A percentile compares a stretch with the other conserved stretches of the same genome.
These are phyloP conservation scores for Simmondsia chinensis DNA, from an alignment of 148 eudicot genomes.

Conservation along the genomic window DNA sequence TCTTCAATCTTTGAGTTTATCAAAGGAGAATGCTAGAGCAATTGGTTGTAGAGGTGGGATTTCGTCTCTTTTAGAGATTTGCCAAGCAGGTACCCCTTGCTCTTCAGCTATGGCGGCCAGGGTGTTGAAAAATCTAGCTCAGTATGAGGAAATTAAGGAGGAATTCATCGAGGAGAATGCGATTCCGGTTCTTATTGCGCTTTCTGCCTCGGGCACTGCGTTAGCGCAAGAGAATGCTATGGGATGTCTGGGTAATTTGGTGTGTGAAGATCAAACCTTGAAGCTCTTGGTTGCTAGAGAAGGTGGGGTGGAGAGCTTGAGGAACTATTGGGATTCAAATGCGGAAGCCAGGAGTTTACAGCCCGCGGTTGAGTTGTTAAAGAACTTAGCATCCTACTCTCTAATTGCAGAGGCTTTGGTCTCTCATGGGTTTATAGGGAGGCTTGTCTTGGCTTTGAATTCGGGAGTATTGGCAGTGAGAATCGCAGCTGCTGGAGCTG, in stretches of 20 bases:
- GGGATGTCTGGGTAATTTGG: conserved; percentile 64
- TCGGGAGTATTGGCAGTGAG: conserved; percentile 67
- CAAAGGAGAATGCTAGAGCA: conserved; percentile 77
- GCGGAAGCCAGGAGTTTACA: conserved; percentile 30
- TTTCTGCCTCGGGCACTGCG: conserved; percentile 52
- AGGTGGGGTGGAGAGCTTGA: conserved; percentile 64
- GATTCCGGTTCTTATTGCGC: conserved; percentile 31
- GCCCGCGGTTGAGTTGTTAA: conserved; percentile 43
- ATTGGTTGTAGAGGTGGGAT: conserved; percentile 84
- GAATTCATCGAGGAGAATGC: conserved; percentile 72
- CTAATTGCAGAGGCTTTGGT: conserved; percentile 45
- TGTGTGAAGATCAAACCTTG: conserved; percentile 38
- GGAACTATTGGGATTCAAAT: conserved; percentile 63
- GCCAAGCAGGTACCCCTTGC: conserved; percentile 61
- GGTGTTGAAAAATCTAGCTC: conserved; percentile 53
- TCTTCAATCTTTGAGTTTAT: conserved; percentile 33
- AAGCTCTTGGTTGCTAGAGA: conserved; percentile 56
- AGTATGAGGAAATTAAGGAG: conserved; percentile 54
- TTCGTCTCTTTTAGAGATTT: conserved; percentile 61
- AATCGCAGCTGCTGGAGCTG: conserved; percentile 55
- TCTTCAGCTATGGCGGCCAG: conserved; percentile 73
- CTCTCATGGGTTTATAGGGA: conserved; percentile 37
- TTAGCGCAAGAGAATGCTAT: conserved; percentile 66
- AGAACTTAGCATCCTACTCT: conserved; percentile 34
- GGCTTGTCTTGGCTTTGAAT: conserved; percentile 31